These are phyloP conservation scores for Candida xyloterini DNA, from an alignment of 805 yeast species.

Conservation along the genomic window DNA sequence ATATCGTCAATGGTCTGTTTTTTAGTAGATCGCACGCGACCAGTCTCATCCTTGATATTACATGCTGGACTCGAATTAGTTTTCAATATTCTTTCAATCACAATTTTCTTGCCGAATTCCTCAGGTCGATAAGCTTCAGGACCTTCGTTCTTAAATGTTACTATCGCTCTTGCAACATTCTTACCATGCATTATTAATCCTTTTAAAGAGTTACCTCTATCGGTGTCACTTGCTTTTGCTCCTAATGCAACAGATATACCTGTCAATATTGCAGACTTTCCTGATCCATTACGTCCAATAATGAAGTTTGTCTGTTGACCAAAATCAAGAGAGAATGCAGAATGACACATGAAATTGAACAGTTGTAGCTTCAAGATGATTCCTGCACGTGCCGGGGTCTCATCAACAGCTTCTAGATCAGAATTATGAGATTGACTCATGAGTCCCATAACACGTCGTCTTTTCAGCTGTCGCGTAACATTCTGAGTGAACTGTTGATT, in stretches of 20 bases:
- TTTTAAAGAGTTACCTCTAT: slow-evolving; percentile 71
- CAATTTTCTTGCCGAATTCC: slow-evolving; percentile 64
- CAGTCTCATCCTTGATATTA: slow-evolving; percentile 48
- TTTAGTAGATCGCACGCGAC: slow-evolving; percentile 55
- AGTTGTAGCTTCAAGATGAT: slow-evolving; percentile 61
- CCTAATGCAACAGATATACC: slow-evolving; percentile 88
- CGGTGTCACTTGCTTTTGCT: slow-evolving; percentile 82
- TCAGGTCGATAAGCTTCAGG: slow-evolving; percentile 62
- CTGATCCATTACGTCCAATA: slow-evolving; percentile 88
- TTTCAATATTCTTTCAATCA: slow-evolving; percentile 63
- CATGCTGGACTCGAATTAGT: slow-evolving; percentile 53
- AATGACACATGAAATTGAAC: slow-evolving; percentile 88
- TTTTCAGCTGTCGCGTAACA: slow-evolving; percentile 23
- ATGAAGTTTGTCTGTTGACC: slow-evolving; percentile 84
- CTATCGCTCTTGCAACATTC: slow-evolving; percentile 60
- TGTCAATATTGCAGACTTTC: slow-evolving; percentile 84
- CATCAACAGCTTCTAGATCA: slow-evolving; percentile 17
- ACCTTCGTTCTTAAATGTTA: slow-evolving; percentile 64
- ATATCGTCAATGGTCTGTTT: slow-evolving; percentile 66
- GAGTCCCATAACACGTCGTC: slow-evolving; percentile 16
- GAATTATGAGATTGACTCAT: slow-evolving; percentile 25
- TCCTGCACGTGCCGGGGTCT: slow-evolving; percentile 53
- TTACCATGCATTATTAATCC: slow-evolving; percentile 76
- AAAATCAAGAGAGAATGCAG: slow-evolving; percentile 66
- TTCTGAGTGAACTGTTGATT: slow-evolving; percentile 29